phyloP scores from a whole-genome alignment of 768 basidiomycete species.

The Flagelloscypha sp. region DNA sequence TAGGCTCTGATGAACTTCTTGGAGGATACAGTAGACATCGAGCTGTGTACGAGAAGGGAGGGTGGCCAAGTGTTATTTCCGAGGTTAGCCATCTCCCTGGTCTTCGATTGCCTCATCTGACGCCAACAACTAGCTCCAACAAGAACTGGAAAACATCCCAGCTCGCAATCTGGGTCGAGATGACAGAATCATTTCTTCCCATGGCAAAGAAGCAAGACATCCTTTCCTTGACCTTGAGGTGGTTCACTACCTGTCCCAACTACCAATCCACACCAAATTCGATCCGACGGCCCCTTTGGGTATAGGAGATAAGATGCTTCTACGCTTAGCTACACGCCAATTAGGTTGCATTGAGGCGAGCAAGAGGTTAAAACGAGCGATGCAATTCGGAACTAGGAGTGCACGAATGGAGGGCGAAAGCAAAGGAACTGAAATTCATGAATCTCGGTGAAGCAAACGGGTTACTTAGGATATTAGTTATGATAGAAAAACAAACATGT shows the following conservation, averaged over 20 bases:
- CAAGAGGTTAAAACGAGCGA: constrained; percentile 78
- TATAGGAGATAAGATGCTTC: constrained; percentile 80
- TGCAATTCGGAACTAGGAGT: constrained; percentile 93
- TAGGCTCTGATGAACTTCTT: constrained; percentile 92
- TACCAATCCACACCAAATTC: constrained; percentile 78
- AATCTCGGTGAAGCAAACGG: no score
- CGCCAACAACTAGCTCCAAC: constrained; percentile 56
- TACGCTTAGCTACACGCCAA: constrained; percentile 62
- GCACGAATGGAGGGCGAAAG: constrained; percentile 71
- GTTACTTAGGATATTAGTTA: no score
- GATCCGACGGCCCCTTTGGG: constrained; percentile 72
- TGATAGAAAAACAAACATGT: no score
- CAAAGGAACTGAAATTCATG: constrained; percentile 53
- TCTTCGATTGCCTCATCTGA: constrained; percentile 1
- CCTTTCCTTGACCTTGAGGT: constrained; percentile 82
- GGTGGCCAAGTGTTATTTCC: constrained; percentile 71
- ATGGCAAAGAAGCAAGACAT: constrained; percentile 88
- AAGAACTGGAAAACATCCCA: constrained; percentile 83
- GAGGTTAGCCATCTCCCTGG: constrained; percentile 45
- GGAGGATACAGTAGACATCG: constrained; percentile 92
- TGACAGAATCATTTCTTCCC: constrained; percentile 85
- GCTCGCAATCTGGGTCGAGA: constrained; percentile 88
- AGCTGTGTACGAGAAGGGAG: constrained; percentile 53
- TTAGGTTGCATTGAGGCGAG: constrained; percentile 76
- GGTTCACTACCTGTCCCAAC: constrained; percentile 63